Conservation (phyloP, 495 filamentous ascomycete species). For the Venustampulla echinocandica region DNA sequence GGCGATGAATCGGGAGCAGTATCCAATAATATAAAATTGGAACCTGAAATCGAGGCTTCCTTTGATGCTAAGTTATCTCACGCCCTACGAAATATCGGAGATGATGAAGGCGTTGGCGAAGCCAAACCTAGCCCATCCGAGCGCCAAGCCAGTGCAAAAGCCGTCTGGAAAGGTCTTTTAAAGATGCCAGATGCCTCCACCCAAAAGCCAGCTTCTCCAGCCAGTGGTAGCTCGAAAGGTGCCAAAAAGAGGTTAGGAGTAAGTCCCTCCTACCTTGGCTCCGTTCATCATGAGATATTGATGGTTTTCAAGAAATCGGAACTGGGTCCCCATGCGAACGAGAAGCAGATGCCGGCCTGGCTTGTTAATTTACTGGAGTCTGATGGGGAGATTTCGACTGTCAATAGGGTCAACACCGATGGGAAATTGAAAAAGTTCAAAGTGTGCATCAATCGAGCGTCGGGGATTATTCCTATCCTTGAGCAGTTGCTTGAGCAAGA, state of each 20-base stretch:
- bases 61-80: slow-evolving; percentile 16
- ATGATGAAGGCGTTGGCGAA: slow-evolving; percentile 20
- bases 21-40: slow-evolving; percentile 12
- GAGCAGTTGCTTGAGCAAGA: slow-evolving; percentile 64
- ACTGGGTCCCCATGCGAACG: slow-evolving; percentile 77
- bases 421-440: slow-evolving; percentile 38
- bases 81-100: slow-evolving; percentile 23
- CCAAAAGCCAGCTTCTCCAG: slow-evolving; percentile 5
- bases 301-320: slow-evolving; percentile 43
- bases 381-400: slow-evolving; percentile 47
- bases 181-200: slow-evolving; percentile 20
- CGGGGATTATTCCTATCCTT: slow-evolving; percentile 66
- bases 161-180: slow-evolving; percentile 18
- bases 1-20: slow-evolving; percentile 28
- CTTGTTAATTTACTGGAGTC: slow-evolving; percentile 59
- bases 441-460: slow-evolving; percentile 52
- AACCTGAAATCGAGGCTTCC: slow-evolving; percentile 5
- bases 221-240: slow-evolving; percentile 6
- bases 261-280: slow-evolving; percentile 8
- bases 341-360: slow-evolving; percentile 81
- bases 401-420: slow-evolving; percentile 45
- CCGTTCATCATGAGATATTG: slow-evolving; percentile 23
- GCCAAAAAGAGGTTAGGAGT: slow-evolving; percentile 15
- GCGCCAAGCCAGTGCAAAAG: slow-evolving; percentile 10
- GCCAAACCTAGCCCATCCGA: slow-evolving; percentile 4